Percentiles rank a stretch among this genome's conserved stretches.
These are phyloP conservation scores for Alternaria ventricosa DNA, from an alignment of 2,329 filamentous ascomycete genomes.

Conservation along the genomic window DNA sequence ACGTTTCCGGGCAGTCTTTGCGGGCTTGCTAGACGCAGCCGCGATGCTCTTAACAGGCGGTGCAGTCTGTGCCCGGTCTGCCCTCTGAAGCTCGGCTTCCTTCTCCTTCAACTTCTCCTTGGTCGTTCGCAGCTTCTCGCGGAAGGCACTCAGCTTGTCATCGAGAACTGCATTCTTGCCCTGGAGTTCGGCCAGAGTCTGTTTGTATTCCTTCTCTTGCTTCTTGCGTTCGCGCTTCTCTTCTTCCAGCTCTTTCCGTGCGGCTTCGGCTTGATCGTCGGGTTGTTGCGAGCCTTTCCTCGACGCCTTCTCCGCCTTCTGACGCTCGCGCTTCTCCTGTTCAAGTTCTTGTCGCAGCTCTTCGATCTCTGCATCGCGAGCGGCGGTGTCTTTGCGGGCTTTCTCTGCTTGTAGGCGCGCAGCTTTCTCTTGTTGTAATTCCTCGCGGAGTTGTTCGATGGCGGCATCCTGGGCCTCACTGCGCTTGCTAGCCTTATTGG, in stretches of 20 bases:
- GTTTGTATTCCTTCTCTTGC: slow-evolving; percentile 60
- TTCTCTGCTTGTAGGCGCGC: slow-evolving; percentile 40
- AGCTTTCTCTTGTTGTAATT: slow-evolving; percentile 53
- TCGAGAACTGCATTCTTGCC: slow-evolving; percentile 70
- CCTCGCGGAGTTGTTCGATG: slow-evolving; percentile 39
- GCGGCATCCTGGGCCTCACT: slow-evolving; percentile 40
- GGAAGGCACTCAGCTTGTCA: slow-evolving; percentile 72
- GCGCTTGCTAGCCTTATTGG: slow-evolving; percentile 45
- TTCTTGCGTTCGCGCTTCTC: slow-evolving; percentile 61
- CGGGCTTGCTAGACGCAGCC: slow-evolving; percentile 42
- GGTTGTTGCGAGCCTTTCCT: slow-evolving; percentile 52
- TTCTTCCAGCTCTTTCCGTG: slow-evolving; percentile 58
- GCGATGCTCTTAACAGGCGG: slow-evolving; percentile 38
- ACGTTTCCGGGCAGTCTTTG: slow-evolving; percentile 52
- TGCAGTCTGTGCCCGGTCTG: slow-evolving; percentile 52
- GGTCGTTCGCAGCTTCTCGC: slow-evolving; percentile 70
- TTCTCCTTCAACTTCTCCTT: slow-evolving; percentile 77
- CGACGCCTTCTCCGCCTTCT: slow-evolving; percentile 38
- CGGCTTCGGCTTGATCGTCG: slow-evolving; percentile 53
- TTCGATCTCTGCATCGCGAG: slow-evolving; percentile 34
- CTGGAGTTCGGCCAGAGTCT: slow-evolving; percentile 66
- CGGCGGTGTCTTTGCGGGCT: slow-evolving; percentile 41
- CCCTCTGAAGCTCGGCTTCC: slow-evolving; percentile 57
- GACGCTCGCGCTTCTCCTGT: slow-evolving; percentile 48
- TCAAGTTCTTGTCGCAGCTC: slow-evolving; percentile 48